Base-by-base conservation (phyloP, 345 rosid genomes). In the Carallia brachiata region DNA sequence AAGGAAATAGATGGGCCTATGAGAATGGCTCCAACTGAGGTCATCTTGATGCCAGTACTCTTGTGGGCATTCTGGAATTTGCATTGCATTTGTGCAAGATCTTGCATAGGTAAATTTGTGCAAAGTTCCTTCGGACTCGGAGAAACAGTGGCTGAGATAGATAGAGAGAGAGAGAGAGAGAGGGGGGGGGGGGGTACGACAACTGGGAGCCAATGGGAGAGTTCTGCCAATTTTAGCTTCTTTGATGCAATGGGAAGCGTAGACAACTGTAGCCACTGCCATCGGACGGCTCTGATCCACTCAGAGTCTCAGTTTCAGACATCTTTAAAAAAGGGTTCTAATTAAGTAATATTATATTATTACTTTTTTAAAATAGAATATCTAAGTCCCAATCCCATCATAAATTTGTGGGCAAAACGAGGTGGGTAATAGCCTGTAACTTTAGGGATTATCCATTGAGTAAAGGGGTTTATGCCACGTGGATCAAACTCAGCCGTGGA, bases 201-300 rank as follows among this genome's bases (percentile, higher is more conserved):
- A 71, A 52, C 72, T 71, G 72, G 59, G 62, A 82, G 69, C 90
- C 92, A 83, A 81, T 82, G 72, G 66, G 75, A 75, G 75, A 62
- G 69, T 78, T 84, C 84, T 73, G 71, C 62, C 56, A 70, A 52
- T 39, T 73, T 80, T 63, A 82, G 83, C 75, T 77, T 72, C 70
- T 80, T 77, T 69, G 61, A 67, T 72, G 71, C 70, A 70, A 77
- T 28, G 52, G 70, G 59, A 77, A 78, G 50, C 16, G 50, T 44
- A 44, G 16, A 66, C 69, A 62, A 61, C 76, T 64, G 56, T 75
- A 77, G 83, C 80, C 64, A 39, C 82, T 76, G 52, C 62, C 44
- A 76, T 72, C 73, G 87, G 82, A 87, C 88, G 84, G 86, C 81
- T 80, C 81, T 54, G 86, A 78, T 79, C 62, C 65, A 36, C 84